Percentiles rank a stretch among this genome's conserved stretches.
Evolutionary conservation across 2,329 filamentous ascomycete species (phyloP).

Genomic region (Cladosporium halotolerans): DNA sequence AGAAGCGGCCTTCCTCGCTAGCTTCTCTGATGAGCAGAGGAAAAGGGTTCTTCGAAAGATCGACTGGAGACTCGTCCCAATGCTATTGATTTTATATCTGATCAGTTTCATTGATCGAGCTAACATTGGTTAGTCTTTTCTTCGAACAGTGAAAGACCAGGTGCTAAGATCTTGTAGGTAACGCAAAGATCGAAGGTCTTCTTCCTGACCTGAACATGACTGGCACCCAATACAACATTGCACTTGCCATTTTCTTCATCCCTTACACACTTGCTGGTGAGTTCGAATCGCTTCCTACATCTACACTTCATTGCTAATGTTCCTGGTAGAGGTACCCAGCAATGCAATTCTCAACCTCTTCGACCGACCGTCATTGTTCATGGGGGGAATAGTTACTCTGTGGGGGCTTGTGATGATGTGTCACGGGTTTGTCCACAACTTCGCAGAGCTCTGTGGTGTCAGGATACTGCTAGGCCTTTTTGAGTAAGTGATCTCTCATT

Average conservation of each 20-base stretch:
- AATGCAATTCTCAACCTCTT: constrained; percentile 41
- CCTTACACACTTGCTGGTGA: constrained; percentile 6
- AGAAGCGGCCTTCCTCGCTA: constrained; percentile 25
- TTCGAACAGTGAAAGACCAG: constrained; percentile 11
- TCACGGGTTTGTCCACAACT: constrained; percentile 46
- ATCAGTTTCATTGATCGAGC: constrained; percentile 28
- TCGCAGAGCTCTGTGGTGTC: constrained; percentile 23
- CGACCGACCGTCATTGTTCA: constrained; percentile 37
- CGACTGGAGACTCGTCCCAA: constrained; percentile 32
- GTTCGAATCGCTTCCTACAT: not conserved
- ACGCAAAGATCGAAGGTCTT: constrained; percentile 29
- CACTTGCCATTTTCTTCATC: constrained; percentile 27
- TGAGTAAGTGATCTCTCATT: constrained; percentile 16
- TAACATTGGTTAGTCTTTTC: constrained; percentile 16
- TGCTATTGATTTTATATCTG: constrained; percentile 35
- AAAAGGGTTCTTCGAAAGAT: constrained; percentile 44
- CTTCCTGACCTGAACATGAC: constrained; percentile 13
- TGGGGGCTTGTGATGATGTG: constrained; percentile 29
- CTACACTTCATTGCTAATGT: not conserved
- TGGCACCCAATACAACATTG: constrained; percentile 12
- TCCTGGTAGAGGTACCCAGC: constrained; percentile 38
- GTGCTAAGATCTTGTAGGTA: constrained; percentile 22
- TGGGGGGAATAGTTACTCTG: constrained; percentile 29
- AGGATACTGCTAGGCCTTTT: constrained; percentile 36
- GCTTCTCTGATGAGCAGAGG: constrained; percentile 19